phyloP scores from a whole-genome alignment of 2,329 filamentous ascomycete genomes.

The Aspergillus cejpii region DNA sequence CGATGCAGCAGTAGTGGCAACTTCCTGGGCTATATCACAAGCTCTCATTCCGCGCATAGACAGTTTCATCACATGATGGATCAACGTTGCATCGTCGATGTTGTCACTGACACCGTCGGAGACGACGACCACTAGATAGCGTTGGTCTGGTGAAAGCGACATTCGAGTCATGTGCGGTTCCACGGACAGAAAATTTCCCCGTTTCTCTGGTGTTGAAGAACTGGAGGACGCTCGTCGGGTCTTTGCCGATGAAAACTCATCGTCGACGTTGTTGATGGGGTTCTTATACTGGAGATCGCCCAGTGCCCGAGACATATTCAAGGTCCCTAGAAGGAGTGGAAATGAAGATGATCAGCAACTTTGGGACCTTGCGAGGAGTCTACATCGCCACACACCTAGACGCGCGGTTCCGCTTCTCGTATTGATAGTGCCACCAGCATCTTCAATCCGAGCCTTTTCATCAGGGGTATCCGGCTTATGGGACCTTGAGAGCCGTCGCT shows the following conservation, averaged over 20 bases:
- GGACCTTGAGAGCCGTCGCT: conserved; percentile 30
- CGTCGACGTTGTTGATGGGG: conserved; percentile 24
- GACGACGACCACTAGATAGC: conserved; percentile 26
- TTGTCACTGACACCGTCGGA: conserved; percentile 30
- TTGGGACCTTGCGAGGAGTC: background rate
- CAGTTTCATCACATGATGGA: conserved; percentile 28
- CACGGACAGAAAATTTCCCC: conserved; percentile 30
- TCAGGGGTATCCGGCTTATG: conserved; percentile 29
- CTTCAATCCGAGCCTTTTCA: conserved; percentile 28
- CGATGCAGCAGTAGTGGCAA: conserved; percentile 15
- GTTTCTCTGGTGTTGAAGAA: conserved; percentile 13
- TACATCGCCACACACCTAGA: conserved; percentile 20
- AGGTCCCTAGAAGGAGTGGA: conserved; percentile 16
- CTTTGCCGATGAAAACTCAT: conserved; percentile 8
- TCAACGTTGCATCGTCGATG: conserved; percentile 24
- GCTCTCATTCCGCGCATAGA: conserved; percentile 26
- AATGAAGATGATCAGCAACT: background rate
- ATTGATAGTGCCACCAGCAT: conserved; percentile 27
- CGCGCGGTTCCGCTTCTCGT: conserved; percentile 24
- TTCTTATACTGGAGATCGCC: conserved; percentile 36
- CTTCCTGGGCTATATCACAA: conserved; percentile 25
- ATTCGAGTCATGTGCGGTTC: conserved; percentile 25
- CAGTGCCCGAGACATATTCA: conserved; percentile 36
- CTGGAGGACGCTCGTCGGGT: conserved; percentile 17
- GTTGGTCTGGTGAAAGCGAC: conserved; percentile 18